Conservation (phyloP, 345 rosid genomes). For the Sisymbrium altissimum region DNA sequence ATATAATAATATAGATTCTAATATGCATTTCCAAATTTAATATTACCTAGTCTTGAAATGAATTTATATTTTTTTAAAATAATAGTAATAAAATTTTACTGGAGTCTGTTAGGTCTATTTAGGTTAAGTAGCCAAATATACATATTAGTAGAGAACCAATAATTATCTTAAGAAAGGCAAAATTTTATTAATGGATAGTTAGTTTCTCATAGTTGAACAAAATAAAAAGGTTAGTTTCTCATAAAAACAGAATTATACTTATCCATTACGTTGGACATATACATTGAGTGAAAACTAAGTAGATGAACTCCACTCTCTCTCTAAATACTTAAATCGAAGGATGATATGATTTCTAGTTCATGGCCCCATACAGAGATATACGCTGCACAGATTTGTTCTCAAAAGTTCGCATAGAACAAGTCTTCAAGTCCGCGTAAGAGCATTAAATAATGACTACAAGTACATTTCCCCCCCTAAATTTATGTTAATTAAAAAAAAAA, state of each 20-base stretch:
- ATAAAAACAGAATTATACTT: not conserved
- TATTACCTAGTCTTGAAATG: not conserved
- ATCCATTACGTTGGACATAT: not conserved
- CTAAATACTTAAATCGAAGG: not conserved
- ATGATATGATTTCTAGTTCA: not conserved
- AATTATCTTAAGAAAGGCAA: not conserved
- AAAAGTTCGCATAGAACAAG: conserved; percentile 12
- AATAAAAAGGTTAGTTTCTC: not conserved
- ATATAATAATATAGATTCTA: not conserved
- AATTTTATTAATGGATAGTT: not conserved
- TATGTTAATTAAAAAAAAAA: not conserved
- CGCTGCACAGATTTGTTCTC: not conserved
- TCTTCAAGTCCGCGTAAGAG: conserved; percentile 28
- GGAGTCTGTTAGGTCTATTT: not conserved
- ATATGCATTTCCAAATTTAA: not conserved
- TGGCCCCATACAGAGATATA: not conserved
- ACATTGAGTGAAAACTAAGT: not conserved
- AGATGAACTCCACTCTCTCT: conserved; percentile 20
- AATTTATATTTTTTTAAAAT: not conserved
- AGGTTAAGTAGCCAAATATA: not conserved
- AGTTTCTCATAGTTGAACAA: not conserved
- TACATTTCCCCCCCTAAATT: not conserved
- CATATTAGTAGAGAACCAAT: not conserved
- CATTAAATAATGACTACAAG: not conserved
- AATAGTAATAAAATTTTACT: not conserved